phyloP scores from a whole-genome alignment of 106 monocot species.

The Hemerocallis citrina region DNA sequence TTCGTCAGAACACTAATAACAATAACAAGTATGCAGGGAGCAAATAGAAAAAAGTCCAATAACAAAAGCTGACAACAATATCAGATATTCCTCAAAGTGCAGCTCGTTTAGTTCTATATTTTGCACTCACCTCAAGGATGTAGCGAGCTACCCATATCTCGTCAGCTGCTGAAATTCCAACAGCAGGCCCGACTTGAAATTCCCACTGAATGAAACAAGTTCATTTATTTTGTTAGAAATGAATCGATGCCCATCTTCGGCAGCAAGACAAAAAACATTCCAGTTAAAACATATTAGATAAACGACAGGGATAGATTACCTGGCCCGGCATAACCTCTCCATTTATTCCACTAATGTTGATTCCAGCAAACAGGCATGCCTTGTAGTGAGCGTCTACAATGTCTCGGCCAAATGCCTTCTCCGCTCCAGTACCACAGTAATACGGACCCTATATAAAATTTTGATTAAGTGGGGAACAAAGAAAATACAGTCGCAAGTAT shows the following conservation, averaged over 20 bases:
- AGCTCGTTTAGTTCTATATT: background rate
- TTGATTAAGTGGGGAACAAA: too few relatives aligned
- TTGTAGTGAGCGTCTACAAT: conserved; percentile 49
- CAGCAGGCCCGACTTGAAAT: conserved; percentile 72
- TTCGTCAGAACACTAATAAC: too few relatives aligned
- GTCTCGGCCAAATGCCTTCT: conserved; percentile 41
- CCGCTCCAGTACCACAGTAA: conserved; percentile 36
- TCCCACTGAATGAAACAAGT: conserved; percentile 46
- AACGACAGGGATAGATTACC: conserved; percentile 1
- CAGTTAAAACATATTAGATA: background rate
- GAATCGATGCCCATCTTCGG: too few relatives aligned
- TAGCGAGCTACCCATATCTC: conserved; percentile 64
- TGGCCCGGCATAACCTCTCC: conserved; percentile 60
- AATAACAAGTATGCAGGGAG: too few relatives aligned
- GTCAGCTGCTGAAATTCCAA: conserved; percentile 56
- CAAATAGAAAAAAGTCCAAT: too few relatives aligned
- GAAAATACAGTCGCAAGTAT: too few relatives aligned
- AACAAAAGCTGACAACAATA: background rate
- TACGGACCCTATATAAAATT: conserved; percentile 31
- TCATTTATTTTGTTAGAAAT: too few relatives aligned
- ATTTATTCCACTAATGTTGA: conserved; percentile 45
- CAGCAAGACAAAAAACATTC: too few relatives aligned
- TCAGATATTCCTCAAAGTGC: background rate
- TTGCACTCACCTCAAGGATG: conserved; percentile 45
- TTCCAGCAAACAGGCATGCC: conserved; percentile 46